Conservation (phyloP, 805 yeast species). For the Jamesozyma jinghongensis region DNA sequence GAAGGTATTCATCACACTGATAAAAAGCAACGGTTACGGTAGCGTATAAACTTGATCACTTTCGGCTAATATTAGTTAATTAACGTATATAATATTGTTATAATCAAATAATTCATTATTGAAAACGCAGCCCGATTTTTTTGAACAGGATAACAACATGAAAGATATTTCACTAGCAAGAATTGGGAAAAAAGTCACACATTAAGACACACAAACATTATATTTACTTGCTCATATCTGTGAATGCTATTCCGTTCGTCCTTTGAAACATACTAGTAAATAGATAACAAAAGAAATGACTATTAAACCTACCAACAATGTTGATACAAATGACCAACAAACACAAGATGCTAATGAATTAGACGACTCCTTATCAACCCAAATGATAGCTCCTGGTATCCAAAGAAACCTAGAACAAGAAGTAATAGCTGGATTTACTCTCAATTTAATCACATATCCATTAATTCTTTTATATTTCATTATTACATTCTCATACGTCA, state of each 20-base stretch:
- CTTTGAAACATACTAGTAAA: too few relatives aligned
- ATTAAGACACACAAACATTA: too few relatives aligned
- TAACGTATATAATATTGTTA: too few relatives aligned
- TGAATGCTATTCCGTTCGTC: too few relatives aligned
- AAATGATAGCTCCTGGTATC: constrained; percentile 21
- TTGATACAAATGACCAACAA: neutral
- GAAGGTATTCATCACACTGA: constrained; percentile 39
- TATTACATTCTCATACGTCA: constrained; percentile 22
- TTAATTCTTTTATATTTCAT: constrained; percentile 20
- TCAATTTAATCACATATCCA: constrained; percentile 31
- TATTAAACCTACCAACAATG: neutral
- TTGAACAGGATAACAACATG: too few relatives aligned
- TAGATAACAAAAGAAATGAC: neutral
- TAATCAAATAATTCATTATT: too few relatives aligned
- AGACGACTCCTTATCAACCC: constrained; percentile 8
- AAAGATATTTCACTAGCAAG: too few relatives aligned
- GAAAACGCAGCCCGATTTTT: too few relatives aligned
- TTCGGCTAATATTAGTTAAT: too few relatives aligned
- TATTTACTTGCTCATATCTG: too few relatives aligned
- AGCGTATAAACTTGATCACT: neutral
- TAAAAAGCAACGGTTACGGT: neutral
- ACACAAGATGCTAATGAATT: neutral
- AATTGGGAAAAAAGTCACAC: too few relatives aligned
- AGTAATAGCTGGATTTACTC: constrained; percentile 24
- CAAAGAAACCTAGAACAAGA: constrained; percentile 24